Percentiles rank a stretch among this genome's conserved stretches.
Conservation (phyloP, 495 filamentous ascomycete species). For the Penicillium longicatenatum region DNA sequence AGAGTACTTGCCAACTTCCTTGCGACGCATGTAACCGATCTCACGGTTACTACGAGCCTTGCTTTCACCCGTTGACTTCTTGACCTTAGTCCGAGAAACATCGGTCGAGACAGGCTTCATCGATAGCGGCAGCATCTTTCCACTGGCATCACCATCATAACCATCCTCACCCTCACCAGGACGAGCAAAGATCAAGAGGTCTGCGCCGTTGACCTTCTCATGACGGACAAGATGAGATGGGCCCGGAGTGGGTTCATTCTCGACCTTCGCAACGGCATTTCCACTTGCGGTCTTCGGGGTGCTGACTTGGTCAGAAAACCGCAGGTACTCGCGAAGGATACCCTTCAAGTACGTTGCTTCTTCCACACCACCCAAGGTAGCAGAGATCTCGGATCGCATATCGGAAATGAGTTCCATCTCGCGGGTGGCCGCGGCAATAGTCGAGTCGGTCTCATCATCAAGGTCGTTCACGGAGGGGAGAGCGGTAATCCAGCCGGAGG, state of each 20-base stretch:
- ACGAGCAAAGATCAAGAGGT: constrained; percentile 40
- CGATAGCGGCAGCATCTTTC: constrained; percentile 64
- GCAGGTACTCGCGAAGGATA: constrained; percentile 68
- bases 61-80: constrained; percentile 55
- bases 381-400: constrained; percentile 73
- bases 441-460: constrained; percentile 43
- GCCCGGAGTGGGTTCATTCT: constrained; percentile 10
- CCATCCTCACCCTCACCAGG: constrained; percentile 38
- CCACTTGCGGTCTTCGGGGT: constrained; percentile 12
- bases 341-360: constrained; percentile 70
- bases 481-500: constrained; percentile 76
- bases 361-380: constrained; percentile 73
- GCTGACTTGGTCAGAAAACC: constrained; percentile 55
- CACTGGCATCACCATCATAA: constrained; percentile 35
- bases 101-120: constrained; percentile 65
- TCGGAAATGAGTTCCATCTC: constrained; percentile 63
- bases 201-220: constrained; percentile 48
- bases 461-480: constrained; percentile 24
- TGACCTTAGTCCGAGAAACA: constrained; percentile 51
- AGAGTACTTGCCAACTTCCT: constrained; percentile 74
- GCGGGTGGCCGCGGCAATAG: constrained; percentile 51
- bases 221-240: constrained; percentile 33
- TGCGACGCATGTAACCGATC: constrained; percentile 69
- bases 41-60: constrained; percentile 65
- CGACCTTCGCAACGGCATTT: constrained; percentile 15